A percentile compares a stretch with the other conserved stretches of the same genome.
These are phyloP conservation scores for Linderniella brevidens DNA, from an alignment of 257 asterid genomes.

Conservation along the genomic window DNA sequence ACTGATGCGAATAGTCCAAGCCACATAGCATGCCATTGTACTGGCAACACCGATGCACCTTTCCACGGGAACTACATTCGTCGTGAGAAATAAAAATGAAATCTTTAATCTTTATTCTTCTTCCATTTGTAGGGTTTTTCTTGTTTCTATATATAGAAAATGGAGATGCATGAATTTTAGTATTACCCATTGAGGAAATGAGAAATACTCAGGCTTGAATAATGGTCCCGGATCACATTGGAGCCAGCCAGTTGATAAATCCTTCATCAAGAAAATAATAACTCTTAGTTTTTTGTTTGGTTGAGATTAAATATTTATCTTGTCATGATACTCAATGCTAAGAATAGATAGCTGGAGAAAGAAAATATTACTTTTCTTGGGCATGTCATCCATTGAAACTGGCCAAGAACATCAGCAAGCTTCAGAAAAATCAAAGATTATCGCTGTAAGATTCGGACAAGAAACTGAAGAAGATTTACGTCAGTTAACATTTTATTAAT, in stretches of 20 bases:
- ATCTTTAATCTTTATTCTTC: constrained; percentile 2
- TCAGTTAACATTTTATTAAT: constrained; percentile 9
- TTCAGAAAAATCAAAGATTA: constrained; percentile 5
- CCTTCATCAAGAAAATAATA: constrained; percentile 15
- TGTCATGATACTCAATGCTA: background rate
- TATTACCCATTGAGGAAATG: constrained; percentile 63
- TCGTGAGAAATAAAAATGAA: too few relatives aligned
- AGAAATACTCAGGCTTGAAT: constrained; percentile 56
- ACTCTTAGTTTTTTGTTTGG: background rate
- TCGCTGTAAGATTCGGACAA: too few relatives aligned
- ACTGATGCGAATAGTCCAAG: constrained; percentile 91
- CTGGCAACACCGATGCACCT: constrained; percentile 50
- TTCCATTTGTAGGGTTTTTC: constrained; percentile 1
- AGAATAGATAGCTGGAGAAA: constrained; percentile 6
- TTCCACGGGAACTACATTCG: constrained; percentile 58
- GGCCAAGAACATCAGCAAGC: constrained; percentile 82
- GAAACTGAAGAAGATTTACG: too few relatives aligned
- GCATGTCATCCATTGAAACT: constrained; percentile 85
- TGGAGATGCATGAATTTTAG: constrained; percentile 24
- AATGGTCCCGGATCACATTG: constrained; percentile 81
- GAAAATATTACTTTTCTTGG: constrained; percentile 83
- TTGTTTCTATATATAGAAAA: background rate
- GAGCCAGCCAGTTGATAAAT: constrained; percentile 91
- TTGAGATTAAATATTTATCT: background rate
- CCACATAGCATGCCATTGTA: constrained; percentile 75